Evolutionary conservation across 2,329 filamentous ascomycete genomes (phyloP), one percentile per base, ranked within the genome.

Genomic region (Pestalotiopsis sp.): DNA sequence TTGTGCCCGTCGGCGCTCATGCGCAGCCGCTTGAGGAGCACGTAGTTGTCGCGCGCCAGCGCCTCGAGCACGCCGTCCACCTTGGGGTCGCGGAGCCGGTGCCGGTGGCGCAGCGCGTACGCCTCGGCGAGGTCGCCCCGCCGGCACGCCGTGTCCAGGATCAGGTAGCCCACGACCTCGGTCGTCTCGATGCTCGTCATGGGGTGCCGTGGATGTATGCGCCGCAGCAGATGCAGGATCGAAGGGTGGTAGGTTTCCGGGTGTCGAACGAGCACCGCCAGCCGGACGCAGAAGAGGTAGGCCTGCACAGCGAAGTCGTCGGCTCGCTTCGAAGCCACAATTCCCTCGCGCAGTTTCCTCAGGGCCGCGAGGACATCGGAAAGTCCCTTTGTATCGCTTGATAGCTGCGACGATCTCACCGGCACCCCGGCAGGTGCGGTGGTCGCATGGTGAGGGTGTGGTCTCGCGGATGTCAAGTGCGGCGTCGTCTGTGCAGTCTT

Each of bases 241-340:
- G 95, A 94, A 0, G 95, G 94, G 71, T 95, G 92, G 79, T 98
- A 99, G 1, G 94, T 94, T 73, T 97, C 93, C 73, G 92, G 92
- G 74, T 97, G 91, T 71, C 91, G 90, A 68, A 92, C 90, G 41
- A 97, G 87, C 71, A 99, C 91, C 27, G 93, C 91, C 31, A 95
- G 86, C 67, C 95, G 92, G 74, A 97, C 93, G 75, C 93, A 94
- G 84, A 98, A 98, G 71, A 97, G 90, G 81, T 98, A 97, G 17
- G 91, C 93, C 73, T 94, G 91, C n/a, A 92, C 90, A 1, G 95
- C 91, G 80, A 99, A 99, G 65, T 88, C 85, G 76, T 97, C 93
- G 45, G 86, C 84, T 23, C 95, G 90, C 66, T 90, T 89, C 9
- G 92, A 91, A 13, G 93, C 93, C 2, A 97, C 89, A 62, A 98